These are phyloP conservation scores for Melanomma pulvis-pyrius DNA, from an alignment of 495 filamentous ascomycete genomes.

Conservation along the genomic window DNA sequence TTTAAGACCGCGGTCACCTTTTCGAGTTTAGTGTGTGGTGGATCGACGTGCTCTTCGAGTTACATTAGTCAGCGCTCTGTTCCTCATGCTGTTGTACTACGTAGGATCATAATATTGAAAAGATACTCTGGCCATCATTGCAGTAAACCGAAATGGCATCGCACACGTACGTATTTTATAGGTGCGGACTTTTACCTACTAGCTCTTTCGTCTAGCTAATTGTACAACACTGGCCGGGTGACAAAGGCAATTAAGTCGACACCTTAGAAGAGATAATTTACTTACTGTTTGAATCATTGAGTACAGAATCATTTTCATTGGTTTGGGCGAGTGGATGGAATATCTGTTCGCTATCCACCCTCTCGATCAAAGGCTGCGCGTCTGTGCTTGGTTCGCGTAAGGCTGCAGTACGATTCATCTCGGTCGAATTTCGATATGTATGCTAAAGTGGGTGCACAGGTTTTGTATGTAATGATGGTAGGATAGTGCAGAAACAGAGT, in stretches of 20 bases:
- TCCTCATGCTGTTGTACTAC: too few species aligned
- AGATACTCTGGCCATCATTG: too few species aligned
- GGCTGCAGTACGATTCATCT: not conserved
- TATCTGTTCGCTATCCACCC: not conserved
- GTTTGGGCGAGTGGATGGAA: not conserved
- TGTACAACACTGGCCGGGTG: too few species aligned
- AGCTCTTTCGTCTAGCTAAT: too few species aligned
- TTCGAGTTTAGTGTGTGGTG: not conserved
- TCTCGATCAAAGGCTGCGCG: not conserved
- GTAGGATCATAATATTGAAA: too few species aligned
- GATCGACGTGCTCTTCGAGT: not conserved
- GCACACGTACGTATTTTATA: too few species aligned
- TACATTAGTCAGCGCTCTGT: not conserved
- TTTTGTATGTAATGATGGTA: not conserved
- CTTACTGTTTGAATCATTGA: not conserved
- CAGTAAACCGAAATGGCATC: too few species aligned
- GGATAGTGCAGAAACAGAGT: not conserved
- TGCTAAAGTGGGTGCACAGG: not conserved
- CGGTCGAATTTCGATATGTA: not conserved
- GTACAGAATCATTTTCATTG: not conserved
- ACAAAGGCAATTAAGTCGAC: too few species aligned
- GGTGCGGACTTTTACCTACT: too few species aligned
- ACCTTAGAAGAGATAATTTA: not conserved
- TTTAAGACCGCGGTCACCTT: not conserved
- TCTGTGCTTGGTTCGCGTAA: not conserved